These are phyloP conservation scores for Termitomyces sp. DNA, from an alignment of 768 basidiomycete genomes.

Conservation along the genomic window DNA sequence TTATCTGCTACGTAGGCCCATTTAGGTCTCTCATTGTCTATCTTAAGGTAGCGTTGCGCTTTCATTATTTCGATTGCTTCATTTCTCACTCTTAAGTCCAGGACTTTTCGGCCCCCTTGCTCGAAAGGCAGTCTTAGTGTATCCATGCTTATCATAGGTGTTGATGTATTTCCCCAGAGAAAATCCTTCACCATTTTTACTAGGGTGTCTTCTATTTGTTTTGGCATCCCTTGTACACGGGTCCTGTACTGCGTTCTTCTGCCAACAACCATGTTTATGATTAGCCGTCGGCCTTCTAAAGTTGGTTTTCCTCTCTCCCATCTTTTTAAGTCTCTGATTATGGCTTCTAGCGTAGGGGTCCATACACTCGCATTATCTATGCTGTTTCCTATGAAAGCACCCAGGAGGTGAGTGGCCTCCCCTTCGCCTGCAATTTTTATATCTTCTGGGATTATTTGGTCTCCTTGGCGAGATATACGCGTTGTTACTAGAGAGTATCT, in stretches of 20 bases:
- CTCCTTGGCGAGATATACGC: slow-evolving; percentile 16
- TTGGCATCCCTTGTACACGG: slow-evolving; percentile 30
- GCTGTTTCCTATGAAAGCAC: background rate
- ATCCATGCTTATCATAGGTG: slow-evolving; percentile 9
- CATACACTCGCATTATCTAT: background rate
- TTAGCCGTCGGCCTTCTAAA: slow-evolving; percentile 19
- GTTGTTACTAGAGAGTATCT: slow-evolving; percentile 10
- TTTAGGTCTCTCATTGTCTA: background rate
- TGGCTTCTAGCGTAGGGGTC: background rate
- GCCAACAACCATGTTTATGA: slow-evolving; percentile 16
- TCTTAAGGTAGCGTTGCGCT: slow-evolving; percentile 17
- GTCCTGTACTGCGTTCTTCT: slow-evolving; percentile 22
- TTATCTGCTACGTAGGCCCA: slow-evolving; percentile 7
- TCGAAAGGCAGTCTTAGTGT: slow-evolving; percentile 11
- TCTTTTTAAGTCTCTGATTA: background rate
- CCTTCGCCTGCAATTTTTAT: background rate
- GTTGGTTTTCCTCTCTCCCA: background rate
- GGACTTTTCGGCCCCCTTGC: background rate
- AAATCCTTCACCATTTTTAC: slow-evolving; percentile 16
- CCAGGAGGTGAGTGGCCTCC: background rate
- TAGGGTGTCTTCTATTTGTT: slow-evolving; percentile 5
- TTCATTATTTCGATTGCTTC: slow-evolving; percentile 20
- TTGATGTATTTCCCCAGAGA: slow-evolving; percentile 18
- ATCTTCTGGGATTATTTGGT: background rate
- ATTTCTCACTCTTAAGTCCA: slow-evolving; percentile 21